Evolutionary conservation across 2,329 filamentous ascomycete genomes (phyloP).

Genomic region (Microcyclospora tardicrescens): DNA sequence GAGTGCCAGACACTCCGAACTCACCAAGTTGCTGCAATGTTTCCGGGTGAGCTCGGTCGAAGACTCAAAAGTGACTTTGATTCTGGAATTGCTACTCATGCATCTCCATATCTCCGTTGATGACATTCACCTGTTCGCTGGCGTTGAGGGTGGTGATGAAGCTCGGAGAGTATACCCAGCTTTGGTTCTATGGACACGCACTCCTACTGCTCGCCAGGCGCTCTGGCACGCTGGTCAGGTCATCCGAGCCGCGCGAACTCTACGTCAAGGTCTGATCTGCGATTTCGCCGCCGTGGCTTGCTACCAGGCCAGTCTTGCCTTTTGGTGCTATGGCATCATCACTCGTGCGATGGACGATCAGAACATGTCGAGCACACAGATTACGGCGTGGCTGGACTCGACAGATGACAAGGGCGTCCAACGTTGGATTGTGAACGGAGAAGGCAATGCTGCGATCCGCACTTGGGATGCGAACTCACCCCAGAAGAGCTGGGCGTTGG

Average conservation of each 20-base stretch:
- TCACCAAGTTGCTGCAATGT: constrained; percentile 45
- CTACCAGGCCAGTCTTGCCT: constrained; percentile 53
- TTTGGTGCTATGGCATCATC: constrained; percentile 57
- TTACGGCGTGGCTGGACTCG: constrained; percentile 42
- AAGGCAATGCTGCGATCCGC: constrained; percentile 20
- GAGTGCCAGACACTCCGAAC: constrained; percentile 47
- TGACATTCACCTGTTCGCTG: constrained; percentile 54
- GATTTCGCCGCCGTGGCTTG: constrained; percentile 57
- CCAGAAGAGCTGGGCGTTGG: constrained; percentile 10
- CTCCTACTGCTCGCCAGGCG: constrained; percentile 43
- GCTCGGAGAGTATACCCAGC: constrained; percentile 46
- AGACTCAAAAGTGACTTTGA: constrained; percentile 24
- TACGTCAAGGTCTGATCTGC: constrained; percentile 22
- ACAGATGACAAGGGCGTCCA: constrained; percentile 40
- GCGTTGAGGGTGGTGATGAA: constrained; percentile 54
- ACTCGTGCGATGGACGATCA: constrained; percentile 28
- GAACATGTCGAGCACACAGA: constrained; percentile 24
- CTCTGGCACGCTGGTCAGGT: constrained; percentile 58
- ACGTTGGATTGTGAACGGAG: constrained; percentile 22
- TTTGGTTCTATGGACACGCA: constrained; percentile 47
- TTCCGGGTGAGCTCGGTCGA: constrained; percentile 31
- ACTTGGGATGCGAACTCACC: constrained; percentile 11
- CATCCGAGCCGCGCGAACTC: constrained; percentile 43
- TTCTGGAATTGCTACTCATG: constrained; percentile 44
- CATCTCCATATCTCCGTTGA: constrained; percentile 52